Percentiles rank a stretch among this genome's conserved stretches.
Conservation (phyloP, 768 basidiomycete genomes). For the Mrakia hoshinonis region DNA sequence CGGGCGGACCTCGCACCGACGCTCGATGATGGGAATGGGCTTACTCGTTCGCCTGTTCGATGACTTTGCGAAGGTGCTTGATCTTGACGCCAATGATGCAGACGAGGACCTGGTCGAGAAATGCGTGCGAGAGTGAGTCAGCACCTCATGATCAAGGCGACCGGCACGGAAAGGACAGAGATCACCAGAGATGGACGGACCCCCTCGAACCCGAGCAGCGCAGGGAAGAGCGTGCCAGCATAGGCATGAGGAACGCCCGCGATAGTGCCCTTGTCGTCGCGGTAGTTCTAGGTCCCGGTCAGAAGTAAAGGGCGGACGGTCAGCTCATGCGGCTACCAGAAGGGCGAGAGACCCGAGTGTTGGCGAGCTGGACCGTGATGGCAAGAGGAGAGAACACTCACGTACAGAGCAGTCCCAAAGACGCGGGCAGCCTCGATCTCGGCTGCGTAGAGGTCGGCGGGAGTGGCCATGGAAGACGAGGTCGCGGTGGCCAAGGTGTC, state of each 20-base stretch:
- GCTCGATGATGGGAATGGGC: too few relatives aligned
- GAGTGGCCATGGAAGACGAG: background rate
- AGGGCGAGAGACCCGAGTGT: background rate
- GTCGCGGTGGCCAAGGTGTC: background rate
- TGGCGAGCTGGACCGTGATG: background rate
- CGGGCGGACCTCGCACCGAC: background rate
- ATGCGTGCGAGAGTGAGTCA: background rate
- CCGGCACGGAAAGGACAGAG: background rate
- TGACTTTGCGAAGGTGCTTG: conserved; percentile 2
- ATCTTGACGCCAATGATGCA: conserved; percentile 3
- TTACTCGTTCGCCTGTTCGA: conserved; percentile 12
- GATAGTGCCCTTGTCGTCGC: conserved; percentile 3
- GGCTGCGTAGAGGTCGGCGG: background rate
- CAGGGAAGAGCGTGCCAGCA: background rate
- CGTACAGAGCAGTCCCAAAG: background rate
- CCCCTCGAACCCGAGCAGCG: background rate
- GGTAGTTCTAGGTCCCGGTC: background rate
- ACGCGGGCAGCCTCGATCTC: background rate
- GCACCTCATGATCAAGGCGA: too few relatives aligned
- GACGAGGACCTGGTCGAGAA: background rate
- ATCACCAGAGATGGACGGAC: background rate
- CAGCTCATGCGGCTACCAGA: background rate
- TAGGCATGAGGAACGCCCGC: conserved; percentile 1
- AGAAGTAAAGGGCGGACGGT: background rate
- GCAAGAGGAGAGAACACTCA: background rate